Evolutionary conservation across 768 basidiomycete species (phyloP), one percentile per base, ranked within the genome.

Genomic region (Suillus plorans): DNA sequence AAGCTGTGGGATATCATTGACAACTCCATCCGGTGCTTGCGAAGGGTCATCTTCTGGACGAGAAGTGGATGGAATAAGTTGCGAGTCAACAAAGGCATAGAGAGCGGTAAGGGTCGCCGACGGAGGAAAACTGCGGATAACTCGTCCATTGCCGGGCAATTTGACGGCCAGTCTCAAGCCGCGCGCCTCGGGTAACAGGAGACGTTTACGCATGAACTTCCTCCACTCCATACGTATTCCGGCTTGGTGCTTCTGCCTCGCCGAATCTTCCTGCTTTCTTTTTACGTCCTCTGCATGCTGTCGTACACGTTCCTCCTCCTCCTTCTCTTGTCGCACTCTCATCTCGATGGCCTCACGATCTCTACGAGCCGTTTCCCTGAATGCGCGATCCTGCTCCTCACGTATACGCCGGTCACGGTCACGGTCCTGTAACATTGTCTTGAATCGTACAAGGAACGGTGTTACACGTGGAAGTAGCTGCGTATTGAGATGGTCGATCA

Each of bases 311-410:
- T 81, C 82, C 60, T 63, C 68, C 65, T 71, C 69, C 63, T 74
- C 66, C 52, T 72, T 62, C 67, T 82, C 84, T 70, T 84, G 85
- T 14, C 72, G 80, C 53, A 89, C 82, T 52, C 80, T 80, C 7
- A 79, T 80, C 63, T 85, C 79, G 37, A 94, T 87, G 56, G 89
- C 81, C 72, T 90, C 91, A 31, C 82, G 79, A 73, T 97, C 96
- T 6, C 84, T 77, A 44, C 80, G 72, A 2, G 86, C 88, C 0
- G 88, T 82, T 61, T 89, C 86, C 45, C 79, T 78, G 74, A 93
- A 94, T 1, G 92, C 92, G 10, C 84, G 81, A 70, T 97, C 95
- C 69, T 95, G 94, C 69, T 92, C 90, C 34, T 88, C 90, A 14
- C 95, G 83, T 22, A 95, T 71, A 22, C 80, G 77, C 14, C 94